These are phyloP conservation scores for Metarhizium guizhouense DNA, from an alignment of 2,329 filamentous ascomycete genomes.

Conservation along the genomic window DNA sequence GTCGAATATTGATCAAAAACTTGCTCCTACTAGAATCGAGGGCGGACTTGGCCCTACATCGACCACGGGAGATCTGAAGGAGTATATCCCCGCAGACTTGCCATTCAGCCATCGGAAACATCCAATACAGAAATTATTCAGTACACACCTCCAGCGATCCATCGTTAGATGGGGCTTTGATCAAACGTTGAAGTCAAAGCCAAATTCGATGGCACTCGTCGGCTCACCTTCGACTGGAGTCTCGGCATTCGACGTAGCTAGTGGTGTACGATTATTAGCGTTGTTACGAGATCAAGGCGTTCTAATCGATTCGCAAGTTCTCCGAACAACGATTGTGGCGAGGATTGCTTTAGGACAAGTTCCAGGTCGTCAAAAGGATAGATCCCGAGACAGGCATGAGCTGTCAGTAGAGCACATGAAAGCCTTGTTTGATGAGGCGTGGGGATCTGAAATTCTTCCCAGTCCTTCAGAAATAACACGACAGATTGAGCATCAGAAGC, in stretches of 20 bases:
- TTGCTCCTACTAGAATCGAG: background rate
- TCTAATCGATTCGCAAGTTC: constrained; percentile 21
- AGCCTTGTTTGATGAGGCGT: constrained; percentile 22
- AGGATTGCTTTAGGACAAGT: constrained; percentile 21
- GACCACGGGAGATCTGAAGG: constrained; percentile 1
- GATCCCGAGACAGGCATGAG: constrained; percentile 22
- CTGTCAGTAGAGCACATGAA: constrained; percentile 21
- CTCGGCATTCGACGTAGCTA: constrained; percentile 23
- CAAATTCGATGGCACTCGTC: constrained; percentile 9
- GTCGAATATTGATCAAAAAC: background rate
- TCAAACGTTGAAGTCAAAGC: constrained; percentile 18
- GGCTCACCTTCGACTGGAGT: constrained; percentile 7
- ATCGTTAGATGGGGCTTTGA: constrained; percentile 39
- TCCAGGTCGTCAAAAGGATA: constrained; percentile 17
- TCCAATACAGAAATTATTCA: constrained; percentile 39
- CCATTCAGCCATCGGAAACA: constrained; percentile 31
- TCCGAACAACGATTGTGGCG: constrained; percentile 19
- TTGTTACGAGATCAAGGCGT: constrained; percentile 25
- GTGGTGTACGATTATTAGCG: constrained; percentile 27
- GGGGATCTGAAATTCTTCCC: constrained; percentile 23
- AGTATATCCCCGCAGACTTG: constrained; percentile 30
- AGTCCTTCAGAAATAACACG: constrained; percentile 11
- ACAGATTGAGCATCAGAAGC: constrained; percentile 20
- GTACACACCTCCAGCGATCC: constrained; percentile 25
- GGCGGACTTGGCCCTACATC: background rate